A percentile compares a stretch with the other conserved stretches of the same genome.
phyloP scores from a whole-genome alignment of 495 filamentous ascomycete genomes.

The Podospora bellae-mahoneyi region DNA sequence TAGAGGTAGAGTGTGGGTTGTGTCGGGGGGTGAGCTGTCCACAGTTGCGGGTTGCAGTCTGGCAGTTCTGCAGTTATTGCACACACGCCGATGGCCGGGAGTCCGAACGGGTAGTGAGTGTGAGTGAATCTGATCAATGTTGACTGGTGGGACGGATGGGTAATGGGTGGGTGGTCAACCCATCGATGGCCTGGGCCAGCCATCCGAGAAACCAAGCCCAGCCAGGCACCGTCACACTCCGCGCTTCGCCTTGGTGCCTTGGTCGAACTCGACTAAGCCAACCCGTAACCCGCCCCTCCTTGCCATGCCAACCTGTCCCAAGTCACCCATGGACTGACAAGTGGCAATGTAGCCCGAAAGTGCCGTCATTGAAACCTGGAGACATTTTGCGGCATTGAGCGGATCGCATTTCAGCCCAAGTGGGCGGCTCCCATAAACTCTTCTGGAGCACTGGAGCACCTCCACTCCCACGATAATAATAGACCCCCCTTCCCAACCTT shows the following conservation, averaged over 20 bases:
- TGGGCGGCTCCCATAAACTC: constrained; percentile 26
- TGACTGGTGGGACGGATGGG: neutral
- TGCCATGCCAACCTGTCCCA: constrained; percentile 16
- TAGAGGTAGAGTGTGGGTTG: neutral
- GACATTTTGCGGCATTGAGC: constrained; percentile 24
- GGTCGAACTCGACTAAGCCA: constrained; percentile 33
- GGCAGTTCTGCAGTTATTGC: neutral
- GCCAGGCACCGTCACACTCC: constrained; percentile 30
- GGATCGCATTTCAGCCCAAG: constrained; percentile 40
- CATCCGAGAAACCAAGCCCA: constrained; percentile 16
- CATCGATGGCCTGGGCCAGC: constrained; percentile 15
- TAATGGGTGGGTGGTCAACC: too few species aligned
- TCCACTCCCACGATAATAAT: constrained; percentile 23
- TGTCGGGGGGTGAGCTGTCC: constrained; percentile 4
- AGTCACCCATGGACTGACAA: constrained; percentile 40
- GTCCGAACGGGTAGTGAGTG: constrained; percentile 19
- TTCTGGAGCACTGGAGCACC: neutral
- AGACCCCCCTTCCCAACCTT: constrained; percentile 13
- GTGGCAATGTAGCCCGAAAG: constrained; percentile 39
- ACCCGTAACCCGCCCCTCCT: constrained; percentile 21
- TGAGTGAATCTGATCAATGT: constrained; percentile 21
- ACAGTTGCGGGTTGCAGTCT: constrained; percentile 4
- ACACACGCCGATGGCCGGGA: constrained; percentile 16
- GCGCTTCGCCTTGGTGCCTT: constrained; percentile 20
- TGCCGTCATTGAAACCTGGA: constrained; percentile 34